phyloP scores from a whole-genome alignment of 2,329 filamentous ascomycete genomes.

The Ceratocystiopsis minuta region DNA sequence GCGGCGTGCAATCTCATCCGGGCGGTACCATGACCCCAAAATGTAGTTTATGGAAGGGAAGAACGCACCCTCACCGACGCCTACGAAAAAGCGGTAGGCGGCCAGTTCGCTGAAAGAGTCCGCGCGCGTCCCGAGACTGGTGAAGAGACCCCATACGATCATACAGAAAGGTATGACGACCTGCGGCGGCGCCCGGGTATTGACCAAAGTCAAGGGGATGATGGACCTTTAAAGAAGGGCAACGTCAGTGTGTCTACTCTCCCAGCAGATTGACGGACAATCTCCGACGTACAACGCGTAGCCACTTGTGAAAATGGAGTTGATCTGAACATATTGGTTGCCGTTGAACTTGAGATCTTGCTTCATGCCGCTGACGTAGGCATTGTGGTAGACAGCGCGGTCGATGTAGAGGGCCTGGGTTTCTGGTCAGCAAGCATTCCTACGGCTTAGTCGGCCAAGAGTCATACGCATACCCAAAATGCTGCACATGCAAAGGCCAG shows the following conservation, averaged over 20 bases:
- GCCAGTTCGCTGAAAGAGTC: constrained; percentile 12
- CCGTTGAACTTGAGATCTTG: too few relatives aligned
- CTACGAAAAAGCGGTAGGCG: constrained; percentile 17
- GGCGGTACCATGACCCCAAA: constrained; percentile 36
- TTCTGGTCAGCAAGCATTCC: too few relatives aligned
- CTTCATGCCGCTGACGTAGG: too few relatives aligned
- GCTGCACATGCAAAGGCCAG: constrained; percentile 19
- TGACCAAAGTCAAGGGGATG: not conserved
- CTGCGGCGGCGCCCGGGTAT: not conserved
- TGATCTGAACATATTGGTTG: too few relatives aligned
- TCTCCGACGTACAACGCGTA: too few relatives aligned
- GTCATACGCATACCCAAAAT: not conserved
- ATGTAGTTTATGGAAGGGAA: constrained; percentile 15
- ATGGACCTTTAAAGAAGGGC: not conserved
- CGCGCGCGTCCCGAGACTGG: constrained; percentile 12
- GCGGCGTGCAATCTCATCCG: constrained; percentile 40
- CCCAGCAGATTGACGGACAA: too few relatives aligned
- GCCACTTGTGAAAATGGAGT: too few relatives aligned
- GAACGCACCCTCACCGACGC: constrained; percentile 15
- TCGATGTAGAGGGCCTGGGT: too few relatives aligned
- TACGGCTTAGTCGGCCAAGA: too few relatives aligned
- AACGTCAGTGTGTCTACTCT: too few relatives aligned
- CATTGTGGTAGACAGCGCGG: too few relatives aligned
- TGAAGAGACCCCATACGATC: not conserved
- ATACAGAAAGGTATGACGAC: constrained; percentile 24